phyloP scores from a whole-genome alignment of 108 stramenopile species.

The Thalassiosira profunda region DNA sequence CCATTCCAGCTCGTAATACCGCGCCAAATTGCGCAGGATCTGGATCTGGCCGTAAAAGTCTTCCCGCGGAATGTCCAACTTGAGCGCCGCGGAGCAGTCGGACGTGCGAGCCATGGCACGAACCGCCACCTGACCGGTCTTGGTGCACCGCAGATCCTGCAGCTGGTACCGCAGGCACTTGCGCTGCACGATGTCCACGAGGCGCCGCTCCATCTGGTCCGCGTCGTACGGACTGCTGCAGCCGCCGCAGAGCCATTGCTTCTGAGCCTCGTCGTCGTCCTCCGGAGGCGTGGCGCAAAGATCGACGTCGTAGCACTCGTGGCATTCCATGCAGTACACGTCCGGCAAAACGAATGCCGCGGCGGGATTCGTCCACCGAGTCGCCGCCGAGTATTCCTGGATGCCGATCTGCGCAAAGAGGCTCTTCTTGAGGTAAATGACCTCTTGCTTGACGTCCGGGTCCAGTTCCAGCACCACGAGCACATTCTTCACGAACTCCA shows the following conservation, averaged over 20 bases:
- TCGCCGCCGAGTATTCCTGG: slow-evolving; percentile 92
- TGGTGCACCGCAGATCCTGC: slow-evolving; percentile 94
- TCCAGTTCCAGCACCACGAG: slow-evolving; percentile 91
- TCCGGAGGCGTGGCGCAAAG: slow-evolving; percentile 80
- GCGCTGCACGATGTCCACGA: slow-evolving; percentile 80
- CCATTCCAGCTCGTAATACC: slow-evolving; percentile 74
- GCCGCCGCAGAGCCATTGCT: slow-evolving; percentile 89
- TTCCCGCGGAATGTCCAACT: slow-evolving; percentile 74
- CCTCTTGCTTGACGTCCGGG: slow-evolving; percentile 79
- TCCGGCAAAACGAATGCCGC: slow-evolving; percentile 91
- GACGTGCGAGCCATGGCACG: slow-evolving; percentile 59
- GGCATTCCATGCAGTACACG: slow-evolving; percentile 95
- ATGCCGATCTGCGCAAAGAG: slow-evolving; percentile 95
- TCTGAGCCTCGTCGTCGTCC: slow-evolving; percentile 60
- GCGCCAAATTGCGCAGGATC: slow-evolving; percentile 68
- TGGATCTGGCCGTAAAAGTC: slow-evolving; percentile 53
- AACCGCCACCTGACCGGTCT: slow-evolving; percentile 77
- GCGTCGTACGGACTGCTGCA: slow-evolving; percentile 89
- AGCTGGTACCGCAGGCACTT: slow-evolving; percentile 87
- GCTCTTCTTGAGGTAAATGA: slow-evolving; percentile 80
- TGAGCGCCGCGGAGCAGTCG: slow-evolving; percentile 68
- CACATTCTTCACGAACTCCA: slow-evolving; percentile 96
- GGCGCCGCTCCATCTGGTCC: slow-evolving; percentile 79
- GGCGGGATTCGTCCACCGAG: slow-evolving; percentile 90
- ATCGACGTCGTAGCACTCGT: slow-evolving; percentile 93